phyloP scores from a whole-genome alignment of 1,284 basidiomycete species.

The Mycosarcoma mackinlayi region DNA sequence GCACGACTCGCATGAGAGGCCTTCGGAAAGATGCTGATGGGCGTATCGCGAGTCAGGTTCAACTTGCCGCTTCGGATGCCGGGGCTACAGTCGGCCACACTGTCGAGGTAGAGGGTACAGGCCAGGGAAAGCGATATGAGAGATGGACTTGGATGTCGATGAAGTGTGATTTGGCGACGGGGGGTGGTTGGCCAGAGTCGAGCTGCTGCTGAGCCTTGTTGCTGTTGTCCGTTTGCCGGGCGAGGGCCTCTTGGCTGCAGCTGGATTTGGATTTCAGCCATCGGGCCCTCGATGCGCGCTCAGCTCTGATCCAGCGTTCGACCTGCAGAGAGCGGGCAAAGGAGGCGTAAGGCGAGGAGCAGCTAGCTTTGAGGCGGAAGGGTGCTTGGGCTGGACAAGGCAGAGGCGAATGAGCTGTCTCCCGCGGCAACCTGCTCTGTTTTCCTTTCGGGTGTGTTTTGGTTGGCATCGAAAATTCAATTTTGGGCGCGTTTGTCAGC shows the following conservation, averaged over 20 bases:
- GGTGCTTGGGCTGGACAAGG: background rate
- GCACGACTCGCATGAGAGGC: slow-evolving; percentile 19
- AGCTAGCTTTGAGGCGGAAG: slow-evolving; percentile 2
- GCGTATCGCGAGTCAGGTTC: background rate
- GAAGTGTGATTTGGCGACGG: slow-evolving; percentile 12
- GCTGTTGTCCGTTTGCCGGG: slow-evolving; percentile 22
- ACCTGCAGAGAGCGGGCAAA: background rate
- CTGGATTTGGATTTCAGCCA: slow-evolving; percentile 7
- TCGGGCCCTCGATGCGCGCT: slow-evolving; percentile 26
- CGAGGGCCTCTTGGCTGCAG: too few species aligned
- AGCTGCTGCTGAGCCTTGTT: slow-evolving; percentile 6
- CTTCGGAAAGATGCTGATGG: background rate
- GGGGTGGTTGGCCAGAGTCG: too few species aligned
- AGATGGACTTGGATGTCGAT: slow-evolving; percentile 2
- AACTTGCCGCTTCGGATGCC: too few species aligned
- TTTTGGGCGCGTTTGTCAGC: slow-evolving; percentile 4
- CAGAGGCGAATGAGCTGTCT: slow-evolving; percentile 6
- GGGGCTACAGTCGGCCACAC: background rate
- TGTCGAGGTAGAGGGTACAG: slow-evolving; percentile 2
- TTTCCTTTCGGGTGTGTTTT: too few species aligned
- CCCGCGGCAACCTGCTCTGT: background rate
- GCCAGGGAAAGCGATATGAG: background rate
- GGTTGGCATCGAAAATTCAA: too few species aligned
- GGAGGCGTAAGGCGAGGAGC: background rate
- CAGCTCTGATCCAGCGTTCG: slow-evolving; percentile 8